phyloP scores from a whole-genome alignment of 495 filamentous ascomycete genomes.

The Penicillium manginii region DNA sequence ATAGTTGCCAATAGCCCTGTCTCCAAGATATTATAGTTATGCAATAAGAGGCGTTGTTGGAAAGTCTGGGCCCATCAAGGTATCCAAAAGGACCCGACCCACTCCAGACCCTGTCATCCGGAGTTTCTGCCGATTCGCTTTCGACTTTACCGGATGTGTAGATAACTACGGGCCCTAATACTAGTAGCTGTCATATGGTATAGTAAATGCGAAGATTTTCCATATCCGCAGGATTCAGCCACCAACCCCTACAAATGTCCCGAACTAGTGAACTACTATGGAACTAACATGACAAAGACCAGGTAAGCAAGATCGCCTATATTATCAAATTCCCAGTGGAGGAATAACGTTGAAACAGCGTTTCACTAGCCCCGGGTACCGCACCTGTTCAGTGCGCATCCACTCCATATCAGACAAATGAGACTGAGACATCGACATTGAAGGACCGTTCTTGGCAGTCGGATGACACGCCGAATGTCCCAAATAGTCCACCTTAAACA shows the following conservation, averaged over 20 bases:
- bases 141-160: too few relatives aligned
- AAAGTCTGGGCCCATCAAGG: background rate
- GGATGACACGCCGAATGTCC: slow-evolving; percentile 14
- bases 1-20: background rate
- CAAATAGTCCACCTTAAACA: slow-evolving; percentile 2
- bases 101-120: background rate
- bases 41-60: background rate
- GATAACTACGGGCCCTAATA: too few relatives aligned
- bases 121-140: background rate
- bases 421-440: slow-evolving; percentile 10
- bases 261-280: too few relatives aligned
- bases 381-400: slow-evolving; percentile 10
- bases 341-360: slow-evolving; percentile 15
- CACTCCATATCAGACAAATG: slow-evolving; percentile 12
- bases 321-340: background rate
- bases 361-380: slow-evolving; percentile 14
- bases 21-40: background rate
- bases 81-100: background rate
- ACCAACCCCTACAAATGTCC: background rate
- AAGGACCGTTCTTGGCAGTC: slow-evolving; percentile 16
- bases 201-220: too few relatives aligned
- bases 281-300: background rate
- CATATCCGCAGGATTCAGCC: background rate
- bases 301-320: too few relatives aligned
- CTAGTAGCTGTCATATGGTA: too few relatives aligned